Evolutionary conservation across 805 yeast species (phyloP).

Genomic region (Limtongia smithiae): DNA sequence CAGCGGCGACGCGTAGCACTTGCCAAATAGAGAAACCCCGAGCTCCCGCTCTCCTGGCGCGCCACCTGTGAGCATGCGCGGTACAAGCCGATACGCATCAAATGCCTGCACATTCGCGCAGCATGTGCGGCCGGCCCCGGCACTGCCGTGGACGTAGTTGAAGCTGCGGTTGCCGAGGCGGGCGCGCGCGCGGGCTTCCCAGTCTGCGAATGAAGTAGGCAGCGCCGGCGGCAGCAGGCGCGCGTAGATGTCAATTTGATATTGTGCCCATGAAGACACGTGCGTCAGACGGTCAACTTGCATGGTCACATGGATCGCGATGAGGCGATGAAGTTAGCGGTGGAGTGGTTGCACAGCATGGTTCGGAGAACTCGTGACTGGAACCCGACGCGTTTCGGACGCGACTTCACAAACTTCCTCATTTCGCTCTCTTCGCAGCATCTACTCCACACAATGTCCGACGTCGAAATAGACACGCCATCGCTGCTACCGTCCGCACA

Average conservation of each 20-base stretch:
- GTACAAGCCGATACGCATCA: conserved; percentile 14
- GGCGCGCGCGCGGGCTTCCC: conserved; percentile 15
- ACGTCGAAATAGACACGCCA: too few species aligned
- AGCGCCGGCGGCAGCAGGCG: conserved; percentile 12
- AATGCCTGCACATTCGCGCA: conserved; percentile 21
- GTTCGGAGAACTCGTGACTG: too few species aligned
- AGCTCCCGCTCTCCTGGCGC: conserved; percentile 9
- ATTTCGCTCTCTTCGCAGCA: too few species aligned
- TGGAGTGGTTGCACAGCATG: too few species aligned
- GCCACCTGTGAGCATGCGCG: conserved; percentile 21
- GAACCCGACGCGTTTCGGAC: too few species aligned
- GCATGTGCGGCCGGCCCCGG: conserved; percentile 15
- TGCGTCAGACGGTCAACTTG: not conserved
- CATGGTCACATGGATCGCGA: too few species aligned
- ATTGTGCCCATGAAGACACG: conserved; percentile 19
- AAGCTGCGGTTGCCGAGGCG: conserved; percentile 10
- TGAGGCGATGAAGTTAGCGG: too few species aligned
- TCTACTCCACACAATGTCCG: too few species aligned
- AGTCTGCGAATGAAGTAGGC: conserved; percentile 6
- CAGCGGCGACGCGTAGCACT: conserved; percentile 29
- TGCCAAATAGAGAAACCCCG: conserved; percentile 28
- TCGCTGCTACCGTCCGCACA: too few species aligned
- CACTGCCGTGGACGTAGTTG: conserved; percentile 21
- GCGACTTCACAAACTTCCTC: too few species aligned
- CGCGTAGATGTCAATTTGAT: conserved; percentile 17